phyloP scores from a whole-genome alignment of 805 yeast species.

The Yueomyces sinensis region DNA sequence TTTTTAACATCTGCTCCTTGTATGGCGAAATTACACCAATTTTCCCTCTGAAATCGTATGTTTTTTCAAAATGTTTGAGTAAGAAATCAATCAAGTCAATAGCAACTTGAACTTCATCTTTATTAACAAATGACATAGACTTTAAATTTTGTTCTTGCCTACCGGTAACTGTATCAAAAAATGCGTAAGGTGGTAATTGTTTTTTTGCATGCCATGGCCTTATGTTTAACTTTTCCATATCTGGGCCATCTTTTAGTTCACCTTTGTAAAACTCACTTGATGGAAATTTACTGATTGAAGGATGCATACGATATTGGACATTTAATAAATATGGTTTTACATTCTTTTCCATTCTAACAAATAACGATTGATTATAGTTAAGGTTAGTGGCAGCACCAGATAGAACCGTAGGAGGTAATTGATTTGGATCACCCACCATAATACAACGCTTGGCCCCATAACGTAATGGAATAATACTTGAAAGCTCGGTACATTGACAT shows the following conservation, averaged over 20 bases:
- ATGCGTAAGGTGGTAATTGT: slow-evolving; percentile 60
- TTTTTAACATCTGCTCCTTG: slow-evolving; percentile 62
- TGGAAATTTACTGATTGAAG: slow-evolving; percentile 46
- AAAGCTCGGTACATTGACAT: slow-evolving; percentile 89
- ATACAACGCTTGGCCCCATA: slow-evolving; percentile 86
- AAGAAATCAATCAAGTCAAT: slow-evolving; percentile 50
- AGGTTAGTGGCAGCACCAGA: slow-evolving; percentile 74
- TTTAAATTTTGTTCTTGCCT: slow-evolving; percentile 49
- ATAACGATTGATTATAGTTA: slow-evolving; percentile 81
- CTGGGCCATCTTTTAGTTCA: slow-evolving; percentile 59
- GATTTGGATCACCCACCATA: slow-evolving; percentile 98
- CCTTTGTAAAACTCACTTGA: slow-evolving; percentile 37
- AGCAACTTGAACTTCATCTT: slow-evolving; percentile 60
- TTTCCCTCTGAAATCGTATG: slow-evolving; percentile 44
- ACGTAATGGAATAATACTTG: slow-evolving; percentile 81
- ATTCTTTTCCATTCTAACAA: slow-evolving; percentile 80
- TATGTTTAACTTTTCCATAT: slow-evolving; percentile 44
- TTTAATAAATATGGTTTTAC: slow-evolving; percentile 54
- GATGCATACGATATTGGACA: slow-evolving; percentile 97
- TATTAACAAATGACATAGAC: slow-evolving; percentile 61
- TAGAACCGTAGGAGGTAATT: slow-evolving; percentile 90
- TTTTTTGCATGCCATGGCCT: slow-evolving; percentile 62
- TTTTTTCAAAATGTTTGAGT: slow-evolving; percentile 32
- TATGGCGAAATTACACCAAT: slow-evolving; percentile 93
- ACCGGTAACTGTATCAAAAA: slow-evolving; percentile 57